Evolutionary conservation across 1,284 basidiomycete genomes (phyloP).

Genomic region (Pholiota adiposa): DNA sequence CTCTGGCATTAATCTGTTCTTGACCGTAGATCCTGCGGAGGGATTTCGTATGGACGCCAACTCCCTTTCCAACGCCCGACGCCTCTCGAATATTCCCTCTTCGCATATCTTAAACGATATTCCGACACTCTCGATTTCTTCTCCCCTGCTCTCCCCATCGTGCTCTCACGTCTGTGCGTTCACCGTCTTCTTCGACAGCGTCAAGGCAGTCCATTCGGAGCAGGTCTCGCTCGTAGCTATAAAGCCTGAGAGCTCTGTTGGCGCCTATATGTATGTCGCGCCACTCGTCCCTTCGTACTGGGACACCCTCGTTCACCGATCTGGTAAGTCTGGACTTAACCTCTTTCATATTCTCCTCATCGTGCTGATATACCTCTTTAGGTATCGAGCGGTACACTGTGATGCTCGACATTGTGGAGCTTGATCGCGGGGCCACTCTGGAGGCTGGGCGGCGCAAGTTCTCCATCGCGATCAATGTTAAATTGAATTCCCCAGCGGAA

Average conservation of each 20-base stretch:
- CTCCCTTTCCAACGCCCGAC: slow-evolving; percentile 15
- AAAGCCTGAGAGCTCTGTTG: slow-evolving; percentile 9
- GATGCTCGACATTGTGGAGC: slow-evolving; percentile 21
- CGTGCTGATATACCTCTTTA: background rate
- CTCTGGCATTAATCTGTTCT: slow-evolving; percentile 18
- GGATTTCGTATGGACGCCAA: background rate
- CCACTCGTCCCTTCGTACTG: slow-evolving; percentile 19
- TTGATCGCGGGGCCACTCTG: background rate
- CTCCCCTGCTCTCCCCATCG: slow-evolving; percentile 12
- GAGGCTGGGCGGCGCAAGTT: slow-evolving; percentile 1
- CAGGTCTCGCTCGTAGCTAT: slow-evolving; percentile 3
- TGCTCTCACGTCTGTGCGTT: slow-evolving; percentile 18
- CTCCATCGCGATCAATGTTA: slow-evolving; percentile 7
- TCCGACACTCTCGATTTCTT: slow-evolving; percentile 20
- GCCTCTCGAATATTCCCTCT: slow-evolving; percentile 20
- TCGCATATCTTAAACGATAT: slow-evolving; percentile 16
- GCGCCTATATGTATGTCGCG: slow-evolving; percentile 8
- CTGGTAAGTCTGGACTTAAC: slow-evolving; percentile 12
- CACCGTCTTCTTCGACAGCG: slow-evolving; percentile 17
- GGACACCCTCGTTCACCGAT: slow-evolving; percentile 10
- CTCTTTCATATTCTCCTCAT: background rate
- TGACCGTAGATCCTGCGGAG: slow-evolving; percentile 14
- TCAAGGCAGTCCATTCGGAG: slow-evolving; percentile 14
- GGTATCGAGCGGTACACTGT: slow-evolving; percentile 21
- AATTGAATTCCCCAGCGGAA: background rate